phyloP scores from a whole-genome alignment of 148 eudicot genomes.

The Polygonum maritimum region DNA sequence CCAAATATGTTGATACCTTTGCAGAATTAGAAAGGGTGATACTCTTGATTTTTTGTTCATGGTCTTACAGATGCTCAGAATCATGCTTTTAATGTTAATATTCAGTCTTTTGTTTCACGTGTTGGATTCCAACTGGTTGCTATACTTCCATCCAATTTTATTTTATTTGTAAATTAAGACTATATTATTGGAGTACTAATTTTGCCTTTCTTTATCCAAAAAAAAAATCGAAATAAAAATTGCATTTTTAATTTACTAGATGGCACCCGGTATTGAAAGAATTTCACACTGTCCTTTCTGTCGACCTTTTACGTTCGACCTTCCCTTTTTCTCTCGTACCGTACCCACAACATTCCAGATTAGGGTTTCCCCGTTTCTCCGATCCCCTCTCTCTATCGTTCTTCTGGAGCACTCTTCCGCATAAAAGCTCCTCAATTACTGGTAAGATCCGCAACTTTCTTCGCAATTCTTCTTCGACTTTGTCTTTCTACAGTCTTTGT shows the following conservation, averaged over 20 bases:
- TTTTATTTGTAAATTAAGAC: too few species aligned
- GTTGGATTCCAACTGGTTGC: too few species aligned
- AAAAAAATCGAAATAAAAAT: too few species aligned
- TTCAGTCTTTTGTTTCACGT: too few species aligned
- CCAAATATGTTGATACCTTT: too few species aligned
- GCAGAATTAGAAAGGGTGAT: too few species aligned
- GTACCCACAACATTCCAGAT: conserved; percentile 24
- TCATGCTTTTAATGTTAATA: too few species aligned
- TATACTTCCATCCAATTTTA: too few species aligned
- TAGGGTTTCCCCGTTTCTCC: conserved; percentile 32
- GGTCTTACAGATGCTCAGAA: too few species aligned
- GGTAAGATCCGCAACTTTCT: conserved; percentile 19
- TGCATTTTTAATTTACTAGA: neutral
- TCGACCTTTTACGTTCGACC: neutral
- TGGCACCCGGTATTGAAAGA: neutral
- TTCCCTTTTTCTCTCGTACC: neutral
- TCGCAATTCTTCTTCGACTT: neutral
- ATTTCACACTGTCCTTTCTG: neutral
- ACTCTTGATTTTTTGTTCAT: too few species aligned
- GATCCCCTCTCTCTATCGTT: conserved; percentile 7
- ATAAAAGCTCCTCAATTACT: conserved; percentile 3
- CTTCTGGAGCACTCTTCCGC: conserved; percentile 9
- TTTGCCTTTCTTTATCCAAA: too few species aligned
- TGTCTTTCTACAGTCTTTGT: neutral
- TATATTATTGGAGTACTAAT: too few species aligned